phyloP scores from a whole-genome alignment of 179 eudicot species.

The Kewa caespitosa region DNA sequence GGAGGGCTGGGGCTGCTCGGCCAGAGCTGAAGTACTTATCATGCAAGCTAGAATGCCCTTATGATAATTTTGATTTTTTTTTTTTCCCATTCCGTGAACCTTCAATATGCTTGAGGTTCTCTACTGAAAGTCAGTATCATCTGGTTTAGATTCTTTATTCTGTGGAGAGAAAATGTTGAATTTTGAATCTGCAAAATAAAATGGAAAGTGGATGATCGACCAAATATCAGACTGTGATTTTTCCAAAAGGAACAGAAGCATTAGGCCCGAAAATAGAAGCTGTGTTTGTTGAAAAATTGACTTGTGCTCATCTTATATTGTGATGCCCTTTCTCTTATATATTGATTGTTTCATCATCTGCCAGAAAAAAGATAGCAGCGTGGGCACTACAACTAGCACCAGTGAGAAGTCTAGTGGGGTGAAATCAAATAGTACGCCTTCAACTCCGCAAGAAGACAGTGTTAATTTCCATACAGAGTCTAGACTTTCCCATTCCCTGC shows the following conservation, averaged over 20 bases:
- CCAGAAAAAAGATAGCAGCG: slow-evolving; percentile 83
- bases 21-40: no score
- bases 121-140: neutral
- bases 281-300: neutral
- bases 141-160: neutral
- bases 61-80: neutral
- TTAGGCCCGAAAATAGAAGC: neutral
- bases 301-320: neutral
- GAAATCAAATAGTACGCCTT: slow-evolving; percentile 77
- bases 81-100: neutral
- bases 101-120: neutral
- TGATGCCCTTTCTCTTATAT: slow-evolving; percentile 9
- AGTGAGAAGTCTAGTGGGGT: slow-evolving; percentile 94
- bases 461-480: slow-evolving; percentile 59
- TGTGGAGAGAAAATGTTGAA: neutral
- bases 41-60: no score
- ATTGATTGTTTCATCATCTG: slow-evolving; percentile 1
- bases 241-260: neutral
- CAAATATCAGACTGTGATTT: no score
- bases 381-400: slow-evolving; percentile 59
- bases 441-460: slow-evolving; percentile 91
- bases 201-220: no score
- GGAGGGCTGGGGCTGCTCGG: no score
- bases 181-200: neutral
- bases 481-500: slow-evolving; percentile 60